Base-by-base conservation (phyloP, 306 rosid genomes). In the Urtica urens region DNA sequence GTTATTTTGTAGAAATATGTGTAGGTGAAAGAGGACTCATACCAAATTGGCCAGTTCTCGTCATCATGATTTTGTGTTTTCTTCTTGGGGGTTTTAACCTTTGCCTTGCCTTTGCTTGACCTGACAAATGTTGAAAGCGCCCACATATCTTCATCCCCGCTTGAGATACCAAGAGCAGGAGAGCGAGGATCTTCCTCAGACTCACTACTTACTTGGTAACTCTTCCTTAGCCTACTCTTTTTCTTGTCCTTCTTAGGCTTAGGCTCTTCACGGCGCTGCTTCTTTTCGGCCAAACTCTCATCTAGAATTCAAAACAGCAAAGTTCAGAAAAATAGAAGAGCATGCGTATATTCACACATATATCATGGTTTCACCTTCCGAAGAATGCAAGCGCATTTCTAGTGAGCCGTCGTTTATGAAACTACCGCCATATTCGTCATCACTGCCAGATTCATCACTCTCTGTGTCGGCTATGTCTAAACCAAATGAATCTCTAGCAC, bases 381-480 rank as follows among this genome's bases (percentile, higher is more conserved):
- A 78, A 65, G 82, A 70, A 40, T 59, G 40, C 16, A 80, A 51
- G 58, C 47, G 59, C 58, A 63, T 67, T 51, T 61, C 62, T 15
- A 60, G 87, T 25, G 71, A 72, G 20, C 17, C 64, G 0, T 74
- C 78, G 38, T 87, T 74, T 39, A 87, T 87, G 64, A 87, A 87
- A 65, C 96, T 87, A 72, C 67, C 86, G 0, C 78, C 96, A 33
- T 78, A 87, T 17, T 67, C 60, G 18, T 83, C 85, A 3, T 80
- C 83, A 50, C 71, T 66, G 62, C 52, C 57, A 13, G 96, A 80
- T 48, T 55, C 47, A 57, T 80, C 82, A 17, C 86, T 78, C 18
- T 87, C 94, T 1, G 94, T 78, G 53, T 83, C 73, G 0, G 77
- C 88, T 49, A 87, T 87, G 67, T 87, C 93, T 73, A 73, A 93